A percentile compares a stretch with the other conserved stretches of the same genome.
Evolutionary conservation across 148 eudicot species (phyloP).

Genomic region (Chenopodium album): DNA sequence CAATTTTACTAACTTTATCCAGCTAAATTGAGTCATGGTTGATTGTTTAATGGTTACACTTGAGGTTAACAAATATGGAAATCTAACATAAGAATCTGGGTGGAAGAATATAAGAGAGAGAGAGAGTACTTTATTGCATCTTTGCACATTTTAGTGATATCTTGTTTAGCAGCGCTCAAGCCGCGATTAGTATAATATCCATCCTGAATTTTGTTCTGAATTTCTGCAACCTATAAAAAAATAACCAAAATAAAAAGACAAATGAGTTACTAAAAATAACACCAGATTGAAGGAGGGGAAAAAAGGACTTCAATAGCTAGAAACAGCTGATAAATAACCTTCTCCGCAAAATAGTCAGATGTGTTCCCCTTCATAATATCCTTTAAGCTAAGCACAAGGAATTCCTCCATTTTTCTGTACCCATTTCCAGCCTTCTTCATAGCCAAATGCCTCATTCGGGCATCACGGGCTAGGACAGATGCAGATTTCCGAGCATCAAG

Average conservation of each 20-base stretch:
- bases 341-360: conserved; percentile 69
- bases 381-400: conserved; percentile 58
- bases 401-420: conserved; percentile 77
- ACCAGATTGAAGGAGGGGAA: neutral
- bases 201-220: conserved; percentile 66
- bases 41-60: neutral
- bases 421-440: conserved; percentile 78
- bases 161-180: conserved; percentile 70
- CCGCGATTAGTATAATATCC: conserved; percentile 92
- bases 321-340: conserved; percentile 41
- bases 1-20: too few species aligned
- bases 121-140: conserved; percentile 71
- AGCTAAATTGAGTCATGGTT: neutral
- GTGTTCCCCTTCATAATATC: conserved; percentile 81
- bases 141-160: conserved; percentile 81
- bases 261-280: neutral
- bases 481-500: conserved; percentile 82
- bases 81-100: neutral
- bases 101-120: neutral
- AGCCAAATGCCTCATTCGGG: conserved; percentile 85
- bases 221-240: conserved; percentile 68
- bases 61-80: neutral
- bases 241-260: neutral
- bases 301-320: neutral
- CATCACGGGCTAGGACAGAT: conserved; percentile 78